Conservation (phyloP, 164 flowering plant genomes). For the grape (Vitis vinifera) region ASM3070453v1 NC_081815.1:3339501-3340000, state of each 20-base stretch:
- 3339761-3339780: slow-evolving; percentile 64
- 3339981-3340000: neutral
- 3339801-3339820: slow-evolving; percentile 97
- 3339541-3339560: slow-evolving; percentile 99
- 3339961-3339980: neutral
- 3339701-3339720: neutral
- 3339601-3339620: slow-evolving; percentile 75
- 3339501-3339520: slow-evolving; percentile 49
- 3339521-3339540: slow-evolving; percentile 69
- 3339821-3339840: slow-evolving; percentile 93
- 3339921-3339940: too few species aligned
- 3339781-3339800: slow-evolving; percentile 83
- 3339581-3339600: slow-evolving; percentile 88
- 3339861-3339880: neutral
- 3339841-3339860: slow-evolving; percentile 46
- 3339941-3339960: too few species aligned
- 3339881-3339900: too few species aligned
- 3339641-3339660: neutral
- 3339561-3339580: slow-evolving; percentile 96
- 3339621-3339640: neutral
- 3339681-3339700: too few species aligned
- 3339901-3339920: too few species aligned
- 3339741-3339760: slow-evolving; percentile 97
- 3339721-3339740: slow-evolving; percentile 18
- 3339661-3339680: neutral